Conservation (phyloP, 192 early-diverging fungal genomes). For the Chytriomyces hyalinus region DNA sequence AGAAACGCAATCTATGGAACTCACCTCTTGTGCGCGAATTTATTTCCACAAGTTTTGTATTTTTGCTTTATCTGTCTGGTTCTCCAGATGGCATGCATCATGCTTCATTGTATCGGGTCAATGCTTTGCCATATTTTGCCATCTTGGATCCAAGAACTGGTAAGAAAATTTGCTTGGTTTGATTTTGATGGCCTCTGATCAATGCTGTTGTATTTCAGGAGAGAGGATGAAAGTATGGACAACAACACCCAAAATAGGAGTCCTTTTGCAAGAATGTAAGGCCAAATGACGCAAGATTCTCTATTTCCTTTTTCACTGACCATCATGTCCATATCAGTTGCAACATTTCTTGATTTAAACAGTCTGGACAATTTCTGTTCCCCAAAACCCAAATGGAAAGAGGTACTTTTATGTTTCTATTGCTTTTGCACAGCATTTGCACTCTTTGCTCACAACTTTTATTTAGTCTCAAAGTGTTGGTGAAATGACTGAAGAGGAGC, state of each 20-base stretch:
- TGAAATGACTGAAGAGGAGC: no score
- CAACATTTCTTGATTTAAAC: no score
- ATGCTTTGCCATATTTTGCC: no score
- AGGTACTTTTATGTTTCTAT: background rate
- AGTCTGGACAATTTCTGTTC: background rate
- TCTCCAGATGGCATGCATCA: conserved; percentile 63
- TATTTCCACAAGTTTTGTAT: no score
- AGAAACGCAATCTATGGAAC: no score
- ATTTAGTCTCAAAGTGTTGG: background rate
- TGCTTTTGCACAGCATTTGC: background rate
- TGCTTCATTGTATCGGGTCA: no score
- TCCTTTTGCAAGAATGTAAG: background rate
- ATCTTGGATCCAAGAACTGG: conserved; percentile 16
- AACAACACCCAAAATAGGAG: no score
- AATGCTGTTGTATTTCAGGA: background rate
- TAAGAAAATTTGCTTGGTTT: conserved; percentile 52
- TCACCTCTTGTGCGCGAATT: conserved; percentile 50
- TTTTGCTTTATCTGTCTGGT: conserved; percentile 59
- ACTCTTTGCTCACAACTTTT: background rate
- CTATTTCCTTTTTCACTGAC: no score
- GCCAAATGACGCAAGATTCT: no score
- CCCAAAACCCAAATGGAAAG: conserved; percentile 39
- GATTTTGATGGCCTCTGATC: conserved; percentile 6
- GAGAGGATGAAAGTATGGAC: no score
- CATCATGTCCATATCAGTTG: no score